phyloP scores from a whole-genome alignment of 441 rosid genomes.

The Erodium moschatum region DNA sequence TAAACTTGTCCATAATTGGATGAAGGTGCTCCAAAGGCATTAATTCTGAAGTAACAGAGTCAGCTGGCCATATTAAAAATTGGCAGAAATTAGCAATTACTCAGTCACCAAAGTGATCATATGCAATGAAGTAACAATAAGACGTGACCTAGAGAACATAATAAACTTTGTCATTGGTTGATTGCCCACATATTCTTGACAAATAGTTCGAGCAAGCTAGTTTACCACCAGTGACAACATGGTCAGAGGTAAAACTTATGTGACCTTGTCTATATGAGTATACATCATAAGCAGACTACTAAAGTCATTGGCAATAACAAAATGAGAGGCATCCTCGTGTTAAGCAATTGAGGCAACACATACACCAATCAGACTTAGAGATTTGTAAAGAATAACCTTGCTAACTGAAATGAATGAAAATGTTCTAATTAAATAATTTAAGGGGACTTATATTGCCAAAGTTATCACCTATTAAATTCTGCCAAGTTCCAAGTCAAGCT shows the following conservation, averaged over 20 bases:
- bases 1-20: conserved; percentile 49
- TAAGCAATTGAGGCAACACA: conserved; percentile 3
- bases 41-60: conserved; percentile 30
- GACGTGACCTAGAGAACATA: neutral
- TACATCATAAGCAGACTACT: conserved; percentile 5
- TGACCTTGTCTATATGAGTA: neutral
- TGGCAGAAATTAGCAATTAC: conserved; percentile 18
- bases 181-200: conserved; percentile 4
- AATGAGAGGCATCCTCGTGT: conserved; percentile 4
- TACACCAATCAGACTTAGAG: conserved; percentile 10
- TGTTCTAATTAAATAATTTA: neutral
- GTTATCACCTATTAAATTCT: neutral
- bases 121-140: neutral
- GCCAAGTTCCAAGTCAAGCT: neutral
- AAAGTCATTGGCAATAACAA: conserved; percentile 3
- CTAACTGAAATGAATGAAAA: neutral
- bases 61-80: conserved; percentile 30
- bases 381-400: neutral
- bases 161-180: too few species aligned
- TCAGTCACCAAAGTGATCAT: conserved; percentile 2
- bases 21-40: conserved; percentile 40
- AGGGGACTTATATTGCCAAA: too few species aligned
- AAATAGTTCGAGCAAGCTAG: too few species aligned
- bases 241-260: too few species aligned
- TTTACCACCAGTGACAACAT: too few species aligned